Base-by-base conservation (phyloP, 129 eudicot genomes). In the Pittosporum tobira region DNA sequence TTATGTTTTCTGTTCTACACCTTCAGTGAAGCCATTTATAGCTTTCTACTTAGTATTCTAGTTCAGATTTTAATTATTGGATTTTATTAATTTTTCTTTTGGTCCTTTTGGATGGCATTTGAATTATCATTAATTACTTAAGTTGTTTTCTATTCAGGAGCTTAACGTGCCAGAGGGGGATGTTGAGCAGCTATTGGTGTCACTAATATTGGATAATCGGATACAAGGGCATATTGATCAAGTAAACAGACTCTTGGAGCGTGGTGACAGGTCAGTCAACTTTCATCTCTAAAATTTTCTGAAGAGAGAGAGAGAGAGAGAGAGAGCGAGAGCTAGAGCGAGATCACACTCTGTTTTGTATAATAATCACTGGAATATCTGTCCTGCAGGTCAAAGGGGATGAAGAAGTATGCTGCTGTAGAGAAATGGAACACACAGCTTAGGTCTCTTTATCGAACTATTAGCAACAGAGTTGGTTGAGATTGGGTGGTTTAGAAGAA, bases 361-460 rank as follows among this genome's bases (percentile, higher is more conserved):
- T 49, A 49, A 9, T 6, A n/a, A 22, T 21, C 24, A 49, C 23
- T 13, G 16, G 36, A 57, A n/a, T 57, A 2, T 5, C 3, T 2
- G 2, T 16, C 52, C 50, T 71, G 31, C 85, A 93, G 99, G 77
- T 93, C 96, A 15, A 93, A 84, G 82, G 99, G 99, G 51, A 79
- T 75, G 84, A 81, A 81, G 77, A 87, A 93, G 72, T 93, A 93
- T 77, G 65, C 88, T 38, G 99, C 99, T 40, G 71, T 87, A 59
- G 99, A 93, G 65, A 93, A 87, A 77, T 93, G 99, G 99, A 84
- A 87, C 80, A 87, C 94, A 16, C 94, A 84, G 69, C 93, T 93
- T 13, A 84, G 72, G 62, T 87, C 99, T 21, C 85, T 93, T 15
- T 84, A 87, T 62, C 94, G 74, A 71, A 84, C 86, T 66, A 71